Conservation (phyloP, 768 basidiomycete genomes). For the Pisolithus marmoratus region DNA sequence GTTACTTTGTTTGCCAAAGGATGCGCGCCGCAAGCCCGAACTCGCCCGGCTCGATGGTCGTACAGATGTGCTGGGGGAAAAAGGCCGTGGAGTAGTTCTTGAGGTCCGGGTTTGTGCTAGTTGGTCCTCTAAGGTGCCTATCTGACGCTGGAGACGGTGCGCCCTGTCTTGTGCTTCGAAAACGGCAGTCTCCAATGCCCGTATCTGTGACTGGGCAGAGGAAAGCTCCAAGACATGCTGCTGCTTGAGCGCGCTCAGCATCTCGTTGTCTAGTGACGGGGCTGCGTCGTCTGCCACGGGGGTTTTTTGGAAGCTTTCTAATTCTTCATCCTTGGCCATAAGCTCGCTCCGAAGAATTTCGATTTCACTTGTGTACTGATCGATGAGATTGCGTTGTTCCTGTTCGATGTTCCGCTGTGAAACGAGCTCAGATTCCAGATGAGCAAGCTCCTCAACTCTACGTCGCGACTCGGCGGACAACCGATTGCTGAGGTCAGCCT, state of each 20-base stretch:
- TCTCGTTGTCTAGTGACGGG: constrained; percentile 66
- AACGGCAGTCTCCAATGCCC: constrained; percentile 64
- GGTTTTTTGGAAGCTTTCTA: constrained; percentile 47
- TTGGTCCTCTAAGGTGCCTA: constrained; percentile 62
- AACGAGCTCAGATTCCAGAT: constrained; percentile 48
- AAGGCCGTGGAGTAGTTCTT: constrained; percentile 37
- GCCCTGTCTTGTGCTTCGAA: constrained; percentile 69
- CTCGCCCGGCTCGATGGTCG: constrained; percentile 39
- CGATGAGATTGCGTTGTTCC: constrained; percentile 60
- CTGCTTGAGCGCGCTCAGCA: constrained; percentile 61
- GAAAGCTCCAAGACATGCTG: constrained; percentile 80
- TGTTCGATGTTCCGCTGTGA: constrained; percentile 42
- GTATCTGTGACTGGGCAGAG: constrained; percentile 70
- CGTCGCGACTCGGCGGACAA: constrained; percentile 39
- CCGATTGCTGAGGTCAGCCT: constrained; percentile 54
- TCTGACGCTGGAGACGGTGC: constrained; percentile 64
- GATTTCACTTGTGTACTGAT: constrained; percentile 61
- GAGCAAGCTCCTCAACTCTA: constrained; percentile 49
- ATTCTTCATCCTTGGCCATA: constrained; percentile 56
- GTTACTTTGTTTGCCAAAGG: constrained; percentile 27
- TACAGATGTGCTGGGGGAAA: constrained; percentile 41
- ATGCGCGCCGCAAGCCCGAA: constrained; percentile 34
- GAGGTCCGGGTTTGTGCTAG: constrained; percentile 43
- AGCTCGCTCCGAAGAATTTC: constrained; percentile 65
- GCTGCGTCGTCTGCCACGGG: constrained; percentile 35